Percentiles rank a stretch among this genome's conserved stretches.
Evolutionary conservation across 1,284 basidiomycete species (phyloP).

Genomic region (Trametes sp.): DNA sequence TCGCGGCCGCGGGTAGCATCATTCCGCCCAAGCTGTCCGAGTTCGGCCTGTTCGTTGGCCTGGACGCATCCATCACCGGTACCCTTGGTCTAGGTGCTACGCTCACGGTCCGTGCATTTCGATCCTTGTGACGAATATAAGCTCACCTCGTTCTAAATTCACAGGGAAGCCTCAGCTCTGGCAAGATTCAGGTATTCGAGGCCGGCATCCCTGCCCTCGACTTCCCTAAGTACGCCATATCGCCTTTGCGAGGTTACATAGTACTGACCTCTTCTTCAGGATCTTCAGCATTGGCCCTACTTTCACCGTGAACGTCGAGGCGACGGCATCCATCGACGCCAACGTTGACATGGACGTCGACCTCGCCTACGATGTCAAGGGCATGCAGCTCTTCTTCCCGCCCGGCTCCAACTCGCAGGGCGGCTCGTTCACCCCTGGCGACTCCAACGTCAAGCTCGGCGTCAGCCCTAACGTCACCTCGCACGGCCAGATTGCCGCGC

Average conservation of each 20-base stretch:
- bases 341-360: conserved; percentile 28
- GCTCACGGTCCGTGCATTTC: conserved; percentile 37
- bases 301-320: conserved; percentile 28
- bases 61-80: conserved; percentile 35
- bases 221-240: conserved; percentile 40
- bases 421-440: conserved; percentile 18
- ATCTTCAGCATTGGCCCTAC: conserved; percentile 47
- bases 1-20: conserved; percentile 49
- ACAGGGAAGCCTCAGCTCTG: conserved; percentile 47
- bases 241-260: neutral
- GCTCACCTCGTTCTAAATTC: neutral
- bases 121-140: conserved; percentile 1
- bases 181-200: conserved; percentile 45
- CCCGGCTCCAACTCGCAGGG: conserved; percentile 26
- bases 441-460: conserved; percentile 51
- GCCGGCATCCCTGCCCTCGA: conserved; percentile 49
- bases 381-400: conserved; percentile 55
- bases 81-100: conserved; percentile 40
- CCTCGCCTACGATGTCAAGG: conserved; percentile 37
- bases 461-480: conserved; percentile 49
- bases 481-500: conserved; percentile 51
- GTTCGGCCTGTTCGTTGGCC: conserved; percentile 45
- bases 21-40: conserved; percentile 49
- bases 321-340: conserved; percentile 27
- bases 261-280: conserved; percentile 15